These are phyloP conservation scores for Yamadazyma trypodendri DNA, from an alignment of 1,139 yeast genomes.

Conservation along the genomic window DNA sequence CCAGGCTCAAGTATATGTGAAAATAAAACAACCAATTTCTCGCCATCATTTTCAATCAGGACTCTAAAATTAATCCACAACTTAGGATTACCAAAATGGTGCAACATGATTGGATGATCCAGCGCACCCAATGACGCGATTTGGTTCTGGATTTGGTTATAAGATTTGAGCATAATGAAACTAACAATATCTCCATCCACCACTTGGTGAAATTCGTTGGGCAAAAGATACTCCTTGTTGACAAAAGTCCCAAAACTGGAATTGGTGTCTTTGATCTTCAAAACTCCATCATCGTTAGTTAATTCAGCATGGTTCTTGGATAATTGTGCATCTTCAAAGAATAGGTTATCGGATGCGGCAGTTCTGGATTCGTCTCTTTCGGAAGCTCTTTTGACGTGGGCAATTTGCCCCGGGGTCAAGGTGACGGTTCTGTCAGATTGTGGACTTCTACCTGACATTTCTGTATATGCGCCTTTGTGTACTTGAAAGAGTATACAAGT, in stretches of 20 bases:
- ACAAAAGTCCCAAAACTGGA: constrained; percentile 45
- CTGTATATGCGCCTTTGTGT: neutral
- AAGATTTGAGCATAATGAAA: constrained; percentile 30
- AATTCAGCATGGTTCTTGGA: constrained; percentile 31
- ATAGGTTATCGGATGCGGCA: constrained; percentile 23
- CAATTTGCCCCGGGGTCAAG: constrained; percentile 2
- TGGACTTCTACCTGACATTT: neutral
- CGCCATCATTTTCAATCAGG: neutral
- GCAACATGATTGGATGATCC: constrained; percentile 5
- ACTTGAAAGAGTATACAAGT: neutral
- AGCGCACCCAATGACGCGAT: constrained; percentile 4
- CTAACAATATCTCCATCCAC: constrained; percentile 28
- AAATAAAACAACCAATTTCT: neutral
- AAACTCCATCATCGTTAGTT: constrained; percentile 13
- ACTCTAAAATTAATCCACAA: neutral
- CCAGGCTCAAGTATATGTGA: too few species aligned
- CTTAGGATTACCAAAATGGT: constrained; percentile 3
- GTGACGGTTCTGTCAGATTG: constrained; percentile 1
- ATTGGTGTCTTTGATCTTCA: constrained; percentile 28
- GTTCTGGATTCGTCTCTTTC: constrained; percentile 22
- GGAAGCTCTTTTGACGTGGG: constrained; percentile 27
- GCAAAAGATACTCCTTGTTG: constrained; percentile 25
- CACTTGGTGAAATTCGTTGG: constrained; percentile 20
- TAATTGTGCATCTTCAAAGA: constrained; percentile 27
- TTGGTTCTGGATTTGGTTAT: constrained; percentile 19